Conservation (phyloP, 306 rosid species). For the Oemleria cerasiformis region DNA sequence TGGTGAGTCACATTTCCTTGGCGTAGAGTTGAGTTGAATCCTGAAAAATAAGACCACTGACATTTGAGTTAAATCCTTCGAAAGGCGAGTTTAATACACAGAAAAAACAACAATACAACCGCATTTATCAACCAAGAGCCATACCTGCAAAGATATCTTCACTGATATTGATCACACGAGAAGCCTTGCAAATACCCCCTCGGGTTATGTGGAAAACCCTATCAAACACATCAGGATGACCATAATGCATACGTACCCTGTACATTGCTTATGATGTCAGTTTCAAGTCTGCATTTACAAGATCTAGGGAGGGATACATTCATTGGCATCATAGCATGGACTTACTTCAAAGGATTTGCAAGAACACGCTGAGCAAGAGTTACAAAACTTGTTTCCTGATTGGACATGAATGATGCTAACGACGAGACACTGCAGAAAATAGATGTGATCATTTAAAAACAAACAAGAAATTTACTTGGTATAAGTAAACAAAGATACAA, state of each 20-base stretch:
- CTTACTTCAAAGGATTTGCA: slow-evolving; percentile 93
- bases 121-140: background rate
- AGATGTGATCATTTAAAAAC: slow-evolving; percentile 10
- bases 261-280: slow-evolving; percentile 22
- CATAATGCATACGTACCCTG: slow-evolving; percentile 97
- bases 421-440: slow-evolving; percentile 77
- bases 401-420: slow-evolving; percentile 85
- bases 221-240: slow-evolving; percentile 97
- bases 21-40: slow-evolving; percentile 93
- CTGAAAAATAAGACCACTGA: slow-evolving; percentile 39
- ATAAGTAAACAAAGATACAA: slow-evolving; percentile 5
- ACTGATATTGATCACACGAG: slow-evolving; percentile 88
- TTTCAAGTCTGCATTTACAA: background rate
- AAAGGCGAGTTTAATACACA: background rate
- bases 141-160: slow-evolving; percentile 88
- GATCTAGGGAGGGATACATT: slow-evolving; percentile 21
- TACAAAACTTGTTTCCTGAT: slow-evolving; percentile 90
- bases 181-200: slow-evolving; percentile 97
- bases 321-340: slow-evolving; percentile 11
- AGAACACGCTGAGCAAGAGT: slow-evolving; percentile 95
- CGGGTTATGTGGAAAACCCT: slow-evolving; percentile 90
- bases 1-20: slow-evolving; percentile 96
- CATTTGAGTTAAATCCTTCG: background rate
- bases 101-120: too few relatives aligned
- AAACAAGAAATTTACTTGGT: background rate